Conservation (phyloP, 176 grass and related monocot genomes). For the Aegilops umbellulata region DNA sequence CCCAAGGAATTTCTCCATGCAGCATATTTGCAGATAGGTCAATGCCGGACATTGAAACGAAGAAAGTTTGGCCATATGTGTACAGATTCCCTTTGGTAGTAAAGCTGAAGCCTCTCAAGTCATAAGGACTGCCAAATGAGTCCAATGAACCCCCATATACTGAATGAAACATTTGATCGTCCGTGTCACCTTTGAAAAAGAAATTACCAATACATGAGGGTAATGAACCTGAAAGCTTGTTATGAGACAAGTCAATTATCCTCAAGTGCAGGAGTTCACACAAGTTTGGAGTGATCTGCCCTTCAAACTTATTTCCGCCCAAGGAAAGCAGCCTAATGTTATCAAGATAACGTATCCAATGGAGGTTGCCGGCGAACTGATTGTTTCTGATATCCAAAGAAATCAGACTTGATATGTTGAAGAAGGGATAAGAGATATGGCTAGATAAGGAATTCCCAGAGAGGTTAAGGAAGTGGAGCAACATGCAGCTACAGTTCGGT, state of each 20-base stretch:
- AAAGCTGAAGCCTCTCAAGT: background rate
- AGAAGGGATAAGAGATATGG: background rate
- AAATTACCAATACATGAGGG: conserved; percentile 7
- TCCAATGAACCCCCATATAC: too few relatives aligned
- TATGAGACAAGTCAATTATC: conserved; percentile 28
- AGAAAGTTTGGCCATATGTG: background rate
- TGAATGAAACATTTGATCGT: too few relatives aligned
- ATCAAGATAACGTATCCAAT: background rate
- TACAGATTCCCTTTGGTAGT: background rate
- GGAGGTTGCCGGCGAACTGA: background rate
- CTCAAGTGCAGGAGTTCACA: background rate
- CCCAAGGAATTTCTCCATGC: background rate
- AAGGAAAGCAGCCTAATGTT: background rate
- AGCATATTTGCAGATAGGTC: background rate
- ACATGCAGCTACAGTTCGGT: background rate
- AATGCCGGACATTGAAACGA: background rate
- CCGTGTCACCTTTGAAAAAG: background rate
- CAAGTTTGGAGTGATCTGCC: background rate
- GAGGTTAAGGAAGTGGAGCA: background rate
- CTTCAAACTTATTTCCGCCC: conserved; percentile 16
- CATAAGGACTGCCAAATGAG: background rate
- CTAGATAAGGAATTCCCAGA: conserved; percentile 6
- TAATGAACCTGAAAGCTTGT: conserved; percentile 8
- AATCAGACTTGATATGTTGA: background rate
- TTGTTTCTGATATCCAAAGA: conserved; percentile 14